Conservation (phyloP, 306 rosid species). For the Castanea sativa region DNA sequence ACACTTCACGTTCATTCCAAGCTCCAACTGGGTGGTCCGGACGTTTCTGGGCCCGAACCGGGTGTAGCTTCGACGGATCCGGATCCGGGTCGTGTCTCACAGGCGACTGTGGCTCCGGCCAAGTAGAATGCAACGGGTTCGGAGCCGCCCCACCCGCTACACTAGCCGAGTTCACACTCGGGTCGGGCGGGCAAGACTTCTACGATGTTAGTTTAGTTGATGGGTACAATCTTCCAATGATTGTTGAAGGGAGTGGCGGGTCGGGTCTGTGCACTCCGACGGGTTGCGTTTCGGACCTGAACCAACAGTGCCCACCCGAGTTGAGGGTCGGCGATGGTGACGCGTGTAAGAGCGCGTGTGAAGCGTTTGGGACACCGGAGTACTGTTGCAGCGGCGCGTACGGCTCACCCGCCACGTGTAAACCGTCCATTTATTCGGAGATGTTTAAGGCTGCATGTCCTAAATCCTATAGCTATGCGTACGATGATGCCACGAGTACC, state of each 20-base stretch:
- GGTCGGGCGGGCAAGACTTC: constrained; percentile 81
- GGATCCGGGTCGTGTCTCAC: constrained; percentile 74
- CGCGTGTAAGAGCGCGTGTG: constrained; percentile 98
- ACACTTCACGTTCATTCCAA: constrained; percentile 59
- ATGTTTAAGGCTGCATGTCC: constrained; percentile 67
- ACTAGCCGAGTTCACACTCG: constrained; percentile 88
- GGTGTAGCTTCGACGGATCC: constrained; percentile 75
- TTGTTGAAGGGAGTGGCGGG: constrained; percentile 82
- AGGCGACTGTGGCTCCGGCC: constrained; percentile 89
- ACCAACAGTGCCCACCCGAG: constrained; percentile 78
- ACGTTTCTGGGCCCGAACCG: constrained; percentile 89
- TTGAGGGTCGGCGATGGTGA: constrained; percentile 53
- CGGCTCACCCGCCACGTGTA: constrained; percentile 44
- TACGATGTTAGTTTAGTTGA: constrained; percentile 96
- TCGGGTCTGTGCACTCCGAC: constrained; percentile 74
- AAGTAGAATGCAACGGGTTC: constrained; percentile 78
- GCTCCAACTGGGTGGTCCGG: constrained; percentile 99
- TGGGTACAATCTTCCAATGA: constrained; percentile 83
- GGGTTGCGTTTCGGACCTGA: constrained; percentile 82
- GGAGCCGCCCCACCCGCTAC: constrained; percentile 94
- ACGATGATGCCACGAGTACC: constrained; percentile 58
- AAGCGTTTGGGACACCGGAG: constrained; percentile 84
- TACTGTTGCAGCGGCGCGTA: constrained; percentile 76
- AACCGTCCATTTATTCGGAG: constrained; percentile 58
- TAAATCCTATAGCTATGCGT: constrained; percentile 57